Evolutionary conservation across 768 basidiomycete genomes (phyloP).

Genomic region (Suillus clintonianus): DNA sequence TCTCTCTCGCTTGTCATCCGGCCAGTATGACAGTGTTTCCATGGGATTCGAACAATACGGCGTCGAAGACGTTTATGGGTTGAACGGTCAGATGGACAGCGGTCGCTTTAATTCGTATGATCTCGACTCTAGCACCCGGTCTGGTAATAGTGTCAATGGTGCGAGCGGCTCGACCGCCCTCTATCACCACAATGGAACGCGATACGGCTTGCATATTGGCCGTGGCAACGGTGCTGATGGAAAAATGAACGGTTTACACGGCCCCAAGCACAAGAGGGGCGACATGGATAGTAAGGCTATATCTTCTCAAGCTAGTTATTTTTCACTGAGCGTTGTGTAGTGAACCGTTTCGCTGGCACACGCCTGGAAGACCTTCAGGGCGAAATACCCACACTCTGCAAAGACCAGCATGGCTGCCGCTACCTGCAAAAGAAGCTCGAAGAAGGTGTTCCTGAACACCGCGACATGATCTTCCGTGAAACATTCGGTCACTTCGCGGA

Average conservation of each 20-base stretch:
- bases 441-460: slow-evolving; percentile 91
- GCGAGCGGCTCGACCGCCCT: slow-evolving; percentile 70
- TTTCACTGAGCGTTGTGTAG: slow-evolving; percentile 37
- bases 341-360: slow-evolving; percentile 96
- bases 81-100: slow-evolving; percentile 51
- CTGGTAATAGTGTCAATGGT: slow-evolving; percentile 34
- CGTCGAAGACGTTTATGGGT: slow-evolving; percentile 51
- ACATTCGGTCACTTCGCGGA: slow-evolving; percentile 98
- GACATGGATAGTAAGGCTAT: slow-evolving; percentile 84
- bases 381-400: slow-evolving; percentile 92
- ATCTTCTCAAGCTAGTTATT: not conserved
- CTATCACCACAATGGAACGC: slow-evolving; percentile 76
- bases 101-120: slow-evolving; percentile 60
- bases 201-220: slow-evolving; percentile 70
- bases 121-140: slow-evolving; percentile 50
- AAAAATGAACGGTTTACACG: slow-evolving; percentile 89
- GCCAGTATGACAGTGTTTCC: slow-evolving; percentile 53
- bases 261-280: slow-evolving; percentile 92
- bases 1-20: slow-evolving; percentile 63
- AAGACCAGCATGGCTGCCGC: slow-evolving; percentile 98
- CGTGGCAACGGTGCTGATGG: slow-evolving; percentile 59
- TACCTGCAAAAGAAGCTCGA: slow-evolving; percentile 99
- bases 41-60: slow-evolving; percentile 52
- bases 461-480: slow-evolving; percentile 99
- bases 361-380: slow-evolving; percentile 94